Evolutionary conservation across 1,284 basidiomycete species (phyloP).

Genomic region (Ganoderma boninense): DNA sequence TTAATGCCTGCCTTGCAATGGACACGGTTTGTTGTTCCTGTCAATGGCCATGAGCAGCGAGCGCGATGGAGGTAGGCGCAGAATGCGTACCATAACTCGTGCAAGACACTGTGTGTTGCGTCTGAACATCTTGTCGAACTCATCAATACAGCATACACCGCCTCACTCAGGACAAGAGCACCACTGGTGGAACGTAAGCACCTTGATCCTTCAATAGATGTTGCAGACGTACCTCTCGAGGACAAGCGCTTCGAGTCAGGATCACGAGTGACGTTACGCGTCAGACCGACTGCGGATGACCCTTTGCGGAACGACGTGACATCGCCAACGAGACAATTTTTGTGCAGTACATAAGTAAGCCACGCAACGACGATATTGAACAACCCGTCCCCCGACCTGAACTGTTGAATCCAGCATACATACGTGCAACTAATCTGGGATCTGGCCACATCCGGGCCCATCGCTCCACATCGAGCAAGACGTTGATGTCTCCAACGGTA

Average conservation of each 20-base stretch:
- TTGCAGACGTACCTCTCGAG: slow-evolving; percentile 78
- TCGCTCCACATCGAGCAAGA: no score
- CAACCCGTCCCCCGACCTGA: no score
- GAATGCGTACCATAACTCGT: slow-evolving; percentile 94
- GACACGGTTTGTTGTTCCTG: slow-evolving; percentile 99
- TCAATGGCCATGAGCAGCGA: neutral
- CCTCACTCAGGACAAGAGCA: slow-evolving; percentile 97
- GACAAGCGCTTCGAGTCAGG: slow-evolving; percentile 97
- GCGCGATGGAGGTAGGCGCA: neutral
- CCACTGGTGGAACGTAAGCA: slow-evolving; percentile 64
- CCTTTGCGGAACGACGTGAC: no score
- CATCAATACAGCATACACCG: slow-evolving; percentile 99
- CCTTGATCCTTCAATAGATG: neutral
- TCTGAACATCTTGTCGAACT: slow-evolving; percentile 99
- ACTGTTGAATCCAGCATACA: no score
- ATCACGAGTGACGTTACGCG: slow-evolving; percentile 96
- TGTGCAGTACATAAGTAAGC: no score
- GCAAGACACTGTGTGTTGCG: slow-evolving; percentile 93
- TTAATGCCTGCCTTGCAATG: slow-evolving; percentile 99
- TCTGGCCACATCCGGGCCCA: no score
- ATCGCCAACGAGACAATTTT: no score
- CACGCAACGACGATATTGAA: no score
- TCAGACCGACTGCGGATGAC: slow-evolving; percentile 98
- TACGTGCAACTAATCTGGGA: no score
- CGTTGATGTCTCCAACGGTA: slow-evolving; percentile 99